Base-by-base conservation (phyloP, 2,329 filamentous ascomycete species). In the Colletotrichum graminicola region DNA sequence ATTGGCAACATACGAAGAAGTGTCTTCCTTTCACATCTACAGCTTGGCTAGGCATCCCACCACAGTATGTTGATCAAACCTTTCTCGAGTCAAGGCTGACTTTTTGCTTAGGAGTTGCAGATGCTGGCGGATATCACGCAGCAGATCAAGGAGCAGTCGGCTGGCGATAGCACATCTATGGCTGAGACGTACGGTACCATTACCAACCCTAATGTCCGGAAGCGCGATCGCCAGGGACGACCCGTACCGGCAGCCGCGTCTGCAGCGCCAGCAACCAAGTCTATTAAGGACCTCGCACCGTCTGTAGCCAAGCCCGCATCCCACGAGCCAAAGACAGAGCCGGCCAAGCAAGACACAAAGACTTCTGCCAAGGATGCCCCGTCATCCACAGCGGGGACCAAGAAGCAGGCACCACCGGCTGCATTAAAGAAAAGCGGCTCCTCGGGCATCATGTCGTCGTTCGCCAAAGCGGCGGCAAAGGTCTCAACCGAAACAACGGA, bases 21-120 rank as follows among this genome's bases (percentile, higher is more conserved):
- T 97, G 65, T 87, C 86, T 0, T 93, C 93, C 0, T 91, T 97
- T 71, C 94, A 98, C 76, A 84, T 98, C 54, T 98, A 98, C 83
- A 97, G 94, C 77, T 78, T 98, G 23, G 91, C 93, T 52, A 87
- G 93, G 1, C 87, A 90, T 47, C 87, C 90, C 1, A 84, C 94
- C 21, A 92, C 91, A 80, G 91, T 89, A 81, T 51, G 79, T 12
- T 21, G 3, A 59, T 14, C 12, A 4, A 0, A 2, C 8, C 14
- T 51, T 0, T 3, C 3, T 3, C 4, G n/a, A 21, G 1, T 21
- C 18, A 39, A 26, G 12, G 32, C 54, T 72, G 8, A 71, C 43
- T 2, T 11, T 6, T n/a, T 26, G 23, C 11, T 5, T 29, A 84
- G 78, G 87, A 95, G 77, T 81, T 96, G 23, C 89, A 93, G 75